Base-by-base conservation (phyloP, 2,329 filamentous ascomycete species). In the Penicillium oxalicum region DNA sequence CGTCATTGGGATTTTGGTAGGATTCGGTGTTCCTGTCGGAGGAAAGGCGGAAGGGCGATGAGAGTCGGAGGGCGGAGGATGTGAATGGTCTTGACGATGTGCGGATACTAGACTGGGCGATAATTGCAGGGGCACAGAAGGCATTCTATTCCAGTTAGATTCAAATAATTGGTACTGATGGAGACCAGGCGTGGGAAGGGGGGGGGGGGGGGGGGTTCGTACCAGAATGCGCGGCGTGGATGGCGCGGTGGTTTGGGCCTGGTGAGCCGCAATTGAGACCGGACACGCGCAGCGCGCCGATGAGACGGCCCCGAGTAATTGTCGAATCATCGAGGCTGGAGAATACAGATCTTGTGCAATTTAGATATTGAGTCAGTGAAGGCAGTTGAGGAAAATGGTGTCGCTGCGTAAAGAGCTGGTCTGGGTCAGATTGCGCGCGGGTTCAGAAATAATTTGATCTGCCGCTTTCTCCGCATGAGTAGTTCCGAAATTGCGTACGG, bases 31-130 rank as follows among this genome's bases (percentile, higher is more conserved):
- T 47, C 44, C 58, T 61, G 45, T 57, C 54, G 43, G 56, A 49
- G 46, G 60, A 59, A 52, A 56, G 51, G 38, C 57, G 58, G 52
- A 58, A 54, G 27, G 52, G 56, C 13, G 56, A 54, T 13, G 57
- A 51, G 39, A 51, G 44, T 50, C 50, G 47, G 40, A 39, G n/a
- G 27, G 49, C 26, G 35, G 55, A 48, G 27, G 45, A 25, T 49
- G 47, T 49, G 50, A 59, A 58, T 43, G 41, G 37, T 44, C 44
- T 44, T 11, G 33, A 42, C 13, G 42, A 35, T 9, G 56, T 52
- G 12, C 47, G 50, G 35, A 56, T 52, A 44, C 57, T 56, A 40
- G 43, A 40, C 37, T 54, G 54, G 4, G 47, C 35, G 8, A 24
- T 40, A 24, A 18, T 36, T 8, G 43, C 40, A 40, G 32, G 32